Evolutionary conservation across 441 rosid species (phyloP).

Genomic region (Jatropha podagrica): DNA sequence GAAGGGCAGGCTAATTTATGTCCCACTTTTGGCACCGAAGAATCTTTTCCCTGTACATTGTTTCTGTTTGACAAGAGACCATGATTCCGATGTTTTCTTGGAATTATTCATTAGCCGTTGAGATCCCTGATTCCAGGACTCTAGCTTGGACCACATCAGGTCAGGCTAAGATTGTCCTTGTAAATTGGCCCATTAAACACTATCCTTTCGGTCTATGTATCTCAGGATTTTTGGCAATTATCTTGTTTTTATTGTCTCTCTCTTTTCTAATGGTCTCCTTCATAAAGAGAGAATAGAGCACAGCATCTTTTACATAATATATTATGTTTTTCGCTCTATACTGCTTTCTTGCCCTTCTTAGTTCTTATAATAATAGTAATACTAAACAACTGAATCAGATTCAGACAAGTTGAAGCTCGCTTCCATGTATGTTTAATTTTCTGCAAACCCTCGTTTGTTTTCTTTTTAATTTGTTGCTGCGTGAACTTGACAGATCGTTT

Average conservation of each 20-base stretch:
- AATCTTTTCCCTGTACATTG: neutral
- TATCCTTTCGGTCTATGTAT: slow-evolving; percentile 11
- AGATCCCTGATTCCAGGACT: slow-evolving; percentile 3
- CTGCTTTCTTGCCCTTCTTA: too few species aligned
- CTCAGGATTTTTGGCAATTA: neutral
- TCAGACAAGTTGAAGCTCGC: neutral
- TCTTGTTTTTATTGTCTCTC: neutral
- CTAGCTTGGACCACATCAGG: neutral
- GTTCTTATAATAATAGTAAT: too few species aligned
- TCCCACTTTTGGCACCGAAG: neutral
- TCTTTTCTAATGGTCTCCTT: neutral
- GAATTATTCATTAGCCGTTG: neutral
- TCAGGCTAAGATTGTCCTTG: neutral
- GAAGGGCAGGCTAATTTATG: neutral
- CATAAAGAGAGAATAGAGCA: neutral
- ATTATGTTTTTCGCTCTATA: too few species aligned
- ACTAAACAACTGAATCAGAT: neutral
- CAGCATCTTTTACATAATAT: neutral
- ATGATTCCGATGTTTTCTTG: neutral
- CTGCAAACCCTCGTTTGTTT: neutral
- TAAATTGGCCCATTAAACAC: neutral
- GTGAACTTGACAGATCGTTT: neutral
- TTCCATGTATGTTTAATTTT: neutral
- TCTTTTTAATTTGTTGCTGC: neutral
- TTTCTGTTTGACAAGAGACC: neutral